Conservation (phyloP, 805 yeast genomes). For the Saccharomycopsis oosterbeekiorum region DNA sequence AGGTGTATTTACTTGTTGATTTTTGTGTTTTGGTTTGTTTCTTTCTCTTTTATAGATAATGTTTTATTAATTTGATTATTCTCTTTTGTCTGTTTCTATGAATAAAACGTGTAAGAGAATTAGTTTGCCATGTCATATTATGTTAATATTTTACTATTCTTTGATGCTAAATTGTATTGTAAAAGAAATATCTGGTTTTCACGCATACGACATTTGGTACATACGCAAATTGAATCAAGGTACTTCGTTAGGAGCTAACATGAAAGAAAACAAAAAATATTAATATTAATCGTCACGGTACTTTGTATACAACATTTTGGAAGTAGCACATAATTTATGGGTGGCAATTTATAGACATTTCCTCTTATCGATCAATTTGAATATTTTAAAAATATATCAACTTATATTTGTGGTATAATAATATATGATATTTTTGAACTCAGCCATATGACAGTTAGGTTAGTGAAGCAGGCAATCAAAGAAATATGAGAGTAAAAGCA, state of each 20-base stretch:
- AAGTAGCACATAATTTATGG: not conserved
- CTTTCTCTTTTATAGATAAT: not conserved
- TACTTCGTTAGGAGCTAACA: not conserved
- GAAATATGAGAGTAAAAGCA: not conserved
- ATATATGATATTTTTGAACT: too few species aligned
- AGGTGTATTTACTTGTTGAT: not conserved
- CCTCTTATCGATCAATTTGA: not conserved
- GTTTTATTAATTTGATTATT: not conserved
- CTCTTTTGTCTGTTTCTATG: too few species aligned
- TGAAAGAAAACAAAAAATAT: not conserved
- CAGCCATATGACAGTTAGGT: too few species aligned
- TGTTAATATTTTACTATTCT: too few species aligned
- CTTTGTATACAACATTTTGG: not conserved
- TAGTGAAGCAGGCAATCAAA: not conserved
- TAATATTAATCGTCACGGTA: not conserved
- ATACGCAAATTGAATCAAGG: too few species aligned
- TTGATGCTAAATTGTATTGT: too few species aligned
- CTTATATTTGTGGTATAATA: not conserved
- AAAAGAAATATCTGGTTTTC: too few species aligned
- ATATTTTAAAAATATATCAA: too few species aligned
- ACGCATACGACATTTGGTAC: too few species aligned
- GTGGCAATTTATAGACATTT: not conserved
- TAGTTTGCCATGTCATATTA: too few species aligned
- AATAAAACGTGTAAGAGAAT: too few species aligned
- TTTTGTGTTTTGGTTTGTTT: not conserved